phyloP scores from a whole-genome alignment of 2,329 filamentous ascomycete genomes.

The Neonectria hederae region DNA sequence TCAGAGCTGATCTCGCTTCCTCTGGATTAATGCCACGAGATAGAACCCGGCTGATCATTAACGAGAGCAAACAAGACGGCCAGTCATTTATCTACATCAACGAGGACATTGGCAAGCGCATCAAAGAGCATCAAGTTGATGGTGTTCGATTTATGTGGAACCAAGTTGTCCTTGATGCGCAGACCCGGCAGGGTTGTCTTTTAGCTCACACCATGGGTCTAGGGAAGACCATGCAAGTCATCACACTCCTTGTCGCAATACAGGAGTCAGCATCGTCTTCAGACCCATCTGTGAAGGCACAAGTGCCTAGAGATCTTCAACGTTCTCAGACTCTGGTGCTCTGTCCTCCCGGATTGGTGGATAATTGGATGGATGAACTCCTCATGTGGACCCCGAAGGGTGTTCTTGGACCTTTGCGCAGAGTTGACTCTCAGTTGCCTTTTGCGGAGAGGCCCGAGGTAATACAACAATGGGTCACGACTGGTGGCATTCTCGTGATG shows the following conservation, averaged over 20 bases:
- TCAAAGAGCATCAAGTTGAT: slow-evolving; percentile 83
- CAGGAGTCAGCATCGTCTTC: slow-evolving; percentile 70
- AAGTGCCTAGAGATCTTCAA: slow-evolving; percentile 74
- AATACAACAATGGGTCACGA: slow-evolving; percentile 67
- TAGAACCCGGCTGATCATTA: slow-evolving; percentile 68
- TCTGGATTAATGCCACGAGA: slow-evolving; percentile 55
- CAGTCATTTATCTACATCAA: slow-evolving; percentile 72
- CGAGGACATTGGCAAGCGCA: slow-evolving; percentile 67
- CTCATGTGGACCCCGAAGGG: slow-evolving; percentile 70
- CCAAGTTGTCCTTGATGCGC: slow-evolving; percentile 71
- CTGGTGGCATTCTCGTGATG: slow-evolving; percentile 79
- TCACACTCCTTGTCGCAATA: slow-evolving; percentile 82
- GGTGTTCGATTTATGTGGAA: slow-evolving; percentile 92
- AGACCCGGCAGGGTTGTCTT: slow-evolving; percentile 75
- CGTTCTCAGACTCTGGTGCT: slow-evolving; percentile 74
- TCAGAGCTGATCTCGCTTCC: slow-evolving; percentile 57
- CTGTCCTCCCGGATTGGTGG: slow-evolving; percentile 77
- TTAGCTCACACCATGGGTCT: slow-evolving; percentile 92
- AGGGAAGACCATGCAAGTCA: slow-evolving; percentile 92
- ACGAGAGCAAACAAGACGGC: slow-evolving; percentile 69
- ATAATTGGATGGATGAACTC: slow-evolving; percentile 87
- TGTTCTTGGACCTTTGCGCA: slow-evolving; percentile 64
- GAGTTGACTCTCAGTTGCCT: slow-evolving; percentile 58
- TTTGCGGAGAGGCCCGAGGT: slow-evolving; percentile 51
- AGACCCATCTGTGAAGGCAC: slow-evolving; percentile 64